phyloP scores from a whole-genome alignment of 805 yeast species.

The Groenewaldozyma tartarivorans region DNA sequence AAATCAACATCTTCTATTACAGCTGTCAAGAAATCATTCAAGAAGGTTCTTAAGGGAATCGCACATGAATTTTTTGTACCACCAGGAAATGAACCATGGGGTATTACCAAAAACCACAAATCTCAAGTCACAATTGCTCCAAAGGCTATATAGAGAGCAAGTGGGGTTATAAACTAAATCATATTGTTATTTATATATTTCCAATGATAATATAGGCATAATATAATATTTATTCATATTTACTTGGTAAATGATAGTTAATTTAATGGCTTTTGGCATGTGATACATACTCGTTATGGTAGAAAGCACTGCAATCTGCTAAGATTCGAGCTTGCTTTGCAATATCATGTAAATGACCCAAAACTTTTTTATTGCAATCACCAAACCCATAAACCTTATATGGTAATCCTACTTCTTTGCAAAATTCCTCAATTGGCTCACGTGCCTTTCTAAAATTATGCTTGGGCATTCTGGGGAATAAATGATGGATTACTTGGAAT shows the following conservation, averaged over 20 bases:
- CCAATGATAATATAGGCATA: too few species aligned
- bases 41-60: conserved; percentile 3
- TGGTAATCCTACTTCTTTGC: conserved; percentile 63
- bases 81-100: conserved; percentile 1
- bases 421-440: conserved; percentile 59
- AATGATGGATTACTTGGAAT: conserved; percentile 83
- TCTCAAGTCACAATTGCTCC: background rate
- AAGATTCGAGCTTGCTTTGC: conserved; percentile 71
- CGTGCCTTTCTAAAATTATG: conserved; percentile 77
- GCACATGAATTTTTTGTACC: conserved; percentile 6
- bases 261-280: background rate
- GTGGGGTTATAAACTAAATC: too few species aligned
- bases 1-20: conserved; percentile 6
- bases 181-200: too few species aligned
- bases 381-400: conserved; percentile 81
- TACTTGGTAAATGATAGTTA: too few species aligned
- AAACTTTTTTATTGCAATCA: conserved; percentile 64
- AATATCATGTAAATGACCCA: conserved; percentile 59
- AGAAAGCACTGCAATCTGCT: conserved; percentile 58
- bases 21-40: conserved; percentile 5
- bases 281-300: conserved; percentile 30
- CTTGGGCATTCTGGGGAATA: conserved; percentile 81
- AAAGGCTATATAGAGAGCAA: background rate
- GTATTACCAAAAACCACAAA: background rate
- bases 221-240: too few species aligned